Base-by-base conservation (phyloP, 2,329 filamentous ascomycete genomes). In the Stagonosporopsis cucurbitacearum region DNA sequence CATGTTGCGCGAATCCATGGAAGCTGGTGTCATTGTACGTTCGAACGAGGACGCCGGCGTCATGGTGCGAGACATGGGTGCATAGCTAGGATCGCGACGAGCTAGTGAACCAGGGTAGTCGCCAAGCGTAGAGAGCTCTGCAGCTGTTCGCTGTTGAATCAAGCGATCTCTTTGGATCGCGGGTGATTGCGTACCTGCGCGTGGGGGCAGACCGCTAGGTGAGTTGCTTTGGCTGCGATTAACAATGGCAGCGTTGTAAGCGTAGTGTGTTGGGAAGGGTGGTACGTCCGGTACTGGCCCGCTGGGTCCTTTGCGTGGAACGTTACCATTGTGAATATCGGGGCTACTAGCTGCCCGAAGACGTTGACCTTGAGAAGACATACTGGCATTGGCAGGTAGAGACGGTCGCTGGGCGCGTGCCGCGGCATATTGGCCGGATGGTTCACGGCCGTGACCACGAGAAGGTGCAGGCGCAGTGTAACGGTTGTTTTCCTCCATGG, bases 311-410 rank as follows among this genome's bases (percentile, higher is more conserved):
- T 86, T 81, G 60, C 86, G 82, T 70, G 82, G 79, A 30, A 82
- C 80, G 44, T 82, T 82, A 60, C 84, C 82, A 49, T 87, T 84
- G 49, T 84, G 88, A 66, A 96, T 96, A 73, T 98, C 93, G 7
- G 95, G 94, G 60, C 93, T 97, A 78, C 94, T 98, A 69, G 96
- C 96, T 33, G 93, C 96, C 62, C 95, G 86, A 78, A 91, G 88
- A 60, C 88, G 75, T 57, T 68, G 75, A 60, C 88, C 75, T 57
- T 68, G 75, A 54, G 69, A 68, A 49, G 63, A 70, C 80, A 66
- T 69, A 54, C 82, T 79, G 65, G 84, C 79, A 63, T 87, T 88
- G 17, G 86, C 88, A 39, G 90, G 90, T 65, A 96, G 81, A 11
- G 91, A 96, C 20, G 91, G 91, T n/a, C 90, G 85, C 65, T 91